phyloP scores from a whole-genome alignment of 148 eudicot species.

The Polygonum aviculare region DNA sequence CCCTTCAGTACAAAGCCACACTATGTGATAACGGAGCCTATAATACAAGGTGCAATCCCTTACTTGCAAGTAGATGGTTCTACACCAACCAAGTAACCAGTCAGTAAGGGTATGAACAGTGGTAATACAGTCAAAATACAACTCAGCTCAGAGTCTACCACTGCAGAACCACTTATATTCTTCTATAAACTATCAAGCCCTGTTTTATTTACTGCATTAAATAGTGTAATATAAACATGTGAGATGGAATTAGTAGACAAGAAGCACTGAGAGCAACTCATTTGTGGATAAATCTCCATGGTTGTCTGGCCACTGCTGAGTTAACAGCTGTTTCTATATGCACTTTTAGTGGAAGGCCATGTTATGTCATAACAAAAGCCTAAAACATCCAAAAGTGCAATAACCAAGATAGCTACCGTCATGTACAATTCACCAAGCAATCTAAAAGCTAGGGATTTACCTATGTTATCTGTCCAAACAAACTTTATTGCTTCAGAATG shows the following conservation, averaged over 20 bases:
- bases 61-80: background rate
- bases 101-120: background rate
- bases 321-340: background rate
- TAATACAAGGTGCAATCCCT: background rate
- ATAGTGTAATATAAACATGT: too few relatives aligned
- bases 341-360: background rate
- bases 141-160: too few relatives aligned
- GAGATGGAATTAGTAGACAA: constrained; percentile 2
- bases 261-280: background rate
- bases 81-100: background rate
- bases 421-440: background rate
- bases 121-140: too few relatives aligned
- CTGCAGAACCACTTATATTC: too few relatives aligned
- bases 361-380: background rate
- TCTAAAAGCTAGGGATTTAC: background rate
- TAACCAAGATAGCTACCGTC: background rate
- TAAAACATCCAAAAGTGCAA: background rate
- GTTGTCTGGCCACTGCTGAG: constrained; percentile 4
- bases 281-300: background rate
- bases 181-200: too few relatives aligned
- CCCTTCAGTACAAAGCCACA: background rate
- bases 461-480: too few relatives aligned
- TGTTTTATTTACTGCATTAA: too few relatives aligned
- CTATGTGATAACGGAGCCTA: background rate
- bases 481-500: too few relatives aligned